Base-by-base conservation (phyloP, 2,329 filamentous ascomycete species). In the Fusarium drepaniforme region DNA sequence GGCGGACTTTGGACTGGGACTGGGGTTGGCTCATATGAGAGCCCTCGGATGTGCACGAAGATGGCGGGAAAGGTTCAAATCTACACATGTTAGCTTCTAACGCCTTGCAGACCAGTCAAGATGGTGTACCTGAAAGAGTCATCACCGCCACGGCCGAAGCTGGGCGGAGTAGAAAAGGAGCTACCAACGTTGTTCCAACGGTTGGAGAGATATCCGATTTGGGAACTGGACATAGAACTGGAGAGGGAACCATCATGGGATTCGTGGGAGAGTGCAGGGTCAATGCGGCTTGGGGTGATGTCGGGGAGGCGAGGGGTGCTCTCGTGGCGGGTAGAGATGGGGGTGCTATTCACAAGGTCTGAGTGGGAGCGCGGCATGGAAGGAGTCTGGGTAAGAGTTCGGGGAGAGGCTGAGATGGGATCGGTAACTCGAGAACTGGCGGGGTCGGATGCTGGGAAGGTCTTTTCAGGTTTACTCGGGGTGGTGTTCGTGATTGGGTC, bases 1-100 rank as follows among this genome's bases (percentile, higher is more conserved):
- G 88, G 59, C 95, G 92, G 67, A 97, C 89, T 33, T 90, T 88
- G n/a, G 86, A 84, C 58, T 84, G 83, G 53, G 84, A 83, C 61
- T 82, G 84, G 72, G 60, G 81, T 59, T 82, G 84, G 70, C 59
- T 82, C 51, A 76, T 53, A 15, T 64, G 84, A 80, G 86, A 84
- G n/a, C 82, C 80, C 57, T 82, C 82, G 25, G 84, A 83, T 11
- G 86, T 84, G 73, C 82, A 84, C 58, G 84, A 83, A 2, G 86
- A 85, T 37, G 84, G 81, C 16, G 82, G 80, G 71, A 87, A 86
- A n/a, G 84, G 82, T 44, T 86, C 85, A 44, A 83, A 78, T 75
- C 88, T 88, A 40, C 12, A 67, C 38, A 51, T 25, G 53, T 78
- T 58, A 77, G 75, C 35, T 37, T 16, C 12, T 30, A 6, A n/a